Evolutionary conservation across 768 basidiomycete genomes (phyloP), one percentile per base, ranked within the genome.

Genomic region (Collybia sp.): DNA sequence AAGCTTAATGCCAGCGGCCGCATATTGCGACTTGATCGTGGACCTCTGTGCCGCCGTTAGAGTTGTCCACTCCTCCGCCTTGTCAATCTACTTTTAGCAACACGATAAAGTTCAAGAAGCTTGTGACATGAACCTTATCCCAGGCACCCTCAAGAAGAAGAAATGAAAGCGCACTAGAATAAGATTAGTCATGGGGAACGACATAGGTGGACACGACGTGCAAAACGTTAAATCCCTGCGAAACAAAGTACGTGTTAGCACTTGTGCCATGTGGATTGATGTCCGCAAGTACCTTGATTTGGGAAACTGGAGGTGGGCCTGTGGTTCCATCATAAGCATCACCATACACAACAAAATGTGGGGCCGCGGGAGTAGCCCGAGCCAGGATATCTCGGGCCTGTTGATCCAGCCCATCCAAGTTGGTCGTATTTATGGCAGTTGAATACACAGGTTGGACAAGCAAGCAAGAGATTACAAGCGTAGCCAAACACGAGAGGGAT

Each of bases 171-270:
- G 66, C 63, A 60, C 71, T 73, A 47, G 6, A 44, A n/a, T 39
- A 30, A 32, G 45, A 37, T 52, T n/a, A 47, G 40, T 9, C 40
- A 31, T 40, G 38, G 12, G 45, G 17, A 42, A 12, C 10, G 18
- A 18, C n/a, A 42, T 35, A 3, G 33, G 17, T 35, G 25, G 6
- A 18, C 15, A 17, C n/a, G 18, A 56, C 71, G 60, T 53, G 76
- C 79, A 79, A 82, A 41, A 82, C 75, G 53, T 81, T 81, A 57
- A 65, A 82, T 32, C 81, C 80, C 76, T 81, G 43, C 10, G 34
- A 41, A 18, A 20, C 2, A 37, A 31, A 42, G 16, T 20, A 15
- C 20, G 45, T 42, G 6, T 39, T 12, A 20, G 30, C 19, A 32
- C 9, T 12, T n/a, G 34, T 13, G 30, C 25, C 25, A 25, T 25